These are phyloP conservation scores for Excoecaria cochinchinensis DNA, from an alignment of 345 rosid species.

Conservation along the genomic window DNA sequence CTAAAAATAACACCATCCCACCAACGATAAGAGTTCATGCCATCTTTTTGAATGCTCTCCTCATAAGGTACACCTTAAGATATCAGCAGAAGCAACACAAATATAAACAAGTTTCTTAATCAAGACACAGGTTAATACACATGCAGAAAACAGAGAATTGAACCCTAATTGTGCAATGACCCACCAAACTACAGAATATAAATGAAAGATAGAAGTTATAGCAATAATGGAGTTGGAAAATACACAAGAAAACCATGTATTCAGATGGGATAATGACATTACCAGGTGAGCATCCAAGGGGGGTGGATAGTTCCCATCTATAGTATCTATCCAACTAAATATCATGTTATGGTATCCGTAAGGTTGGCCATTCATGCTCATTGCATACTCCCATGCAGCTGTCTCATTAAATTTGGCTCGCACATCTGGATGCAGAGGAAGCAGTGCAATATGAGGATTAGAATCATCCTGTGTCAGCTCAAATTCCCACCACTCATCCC, in stretches of 20 bases:
- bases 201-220: not conserved
- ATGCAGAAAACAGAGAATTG: not conserved
- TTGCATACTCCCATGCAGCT: slow-evolving; percentile 97
- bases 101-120: not conserved
- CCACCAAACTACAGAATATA: not conserved
- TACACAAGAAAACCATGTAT: not conserved
- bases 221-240: not conserved
- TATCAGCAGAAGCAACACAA: not conserved
- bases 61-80: not conserved
- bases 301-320: slow-evolving; percentile 82
- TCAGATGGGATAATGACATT: slow-evolving; percentile 20
- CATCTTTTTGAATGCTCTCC: not conserved
- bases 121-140: not conserved
- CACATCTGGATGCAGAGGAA: slow-evolving; percentile 84
- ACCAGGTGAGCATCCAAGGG: slow-evolving; percentile 96
- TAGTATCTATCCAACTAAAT: slow-evolving; percentile 98
- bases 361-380: slow-evolving; percentile 83
- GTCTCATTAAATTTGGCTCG: slow-evolving; percentile 89
- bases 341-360: slow-evolving; percentile 98
- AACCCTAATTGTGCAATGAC: not conserved
- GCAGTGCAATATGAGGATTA: slow-evolving; percentile 88
- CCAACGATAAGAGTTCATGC: not conserved
- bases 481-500: slow-evolving; percentile 99
- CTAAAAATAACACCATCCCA: not conserved
- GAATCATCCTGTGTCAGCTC: slow-evolving; percentile 87